Base-by-base conservation (phyloP, 2,329 filamentous ascomycete genomes). In the Colletotrichum sp. region DNA sequence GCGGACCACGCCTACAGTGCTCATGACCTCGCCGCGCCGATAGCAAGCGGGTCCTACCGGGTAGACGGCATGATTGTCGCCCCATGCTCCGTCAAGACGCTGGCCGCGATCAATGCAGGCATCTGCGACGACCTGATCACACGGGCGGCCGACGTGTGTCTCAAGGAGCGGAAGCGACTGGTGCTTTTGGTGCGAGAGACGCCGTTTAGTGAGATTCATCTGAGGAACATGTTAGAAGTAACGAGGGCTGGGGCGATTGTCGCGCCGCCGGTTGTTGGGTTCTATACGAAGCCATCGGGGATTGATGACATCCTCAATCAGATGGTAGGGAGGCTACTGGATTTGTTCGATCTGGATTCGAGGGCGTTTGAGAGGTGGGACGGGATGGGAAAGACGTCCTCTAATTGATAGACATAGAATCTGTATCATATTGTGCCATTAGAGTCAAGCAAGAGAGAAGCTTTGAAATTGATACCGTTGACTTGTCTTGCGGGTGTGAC, bases 31-130 rank as follows among this genome's bases (percentile, higher is more conserved):
- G 82, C 87, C 0, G 87, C 88, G 0, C 83, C 86, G 0, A 83
- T 88, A 5, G 84, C 87, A 1, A 86, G 83, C 56, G 87, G 87
- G 2, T 87, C 86, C 0, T 89, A 86, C 79, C 82, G 80, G 7
- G 36, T 55, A 48, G 83, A 85, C 70, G 86, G 87, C 13, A 89
- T 89, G 87, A 86, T 89, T 16, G 79, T 89, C 3, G 84, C 86
- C 0, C 86, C 85, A 0, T 89, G 87, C 79, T 86, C 83, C 68
- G 86, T 89, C 84, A 89, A 88, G 79, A 88, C 87, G 1, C 81
- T 89, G 7, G 85, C 86, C 0, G 84, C 81, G 0, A 83, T 89
- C 6, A 79, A 82, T 24, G 78, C 81, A 1, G 87, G 87, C 0
- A 85, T 83, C 70, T 84, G 85, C 71, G 84, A 88, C 58, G 87